Percentiles rank a stretch among this genome's conserved stretches.
These are phyloP conservation scores for Tetrahymena borealis DNA, from an alignment of 73 alveolate genomes.

Conservation along the genomic window DNA sequence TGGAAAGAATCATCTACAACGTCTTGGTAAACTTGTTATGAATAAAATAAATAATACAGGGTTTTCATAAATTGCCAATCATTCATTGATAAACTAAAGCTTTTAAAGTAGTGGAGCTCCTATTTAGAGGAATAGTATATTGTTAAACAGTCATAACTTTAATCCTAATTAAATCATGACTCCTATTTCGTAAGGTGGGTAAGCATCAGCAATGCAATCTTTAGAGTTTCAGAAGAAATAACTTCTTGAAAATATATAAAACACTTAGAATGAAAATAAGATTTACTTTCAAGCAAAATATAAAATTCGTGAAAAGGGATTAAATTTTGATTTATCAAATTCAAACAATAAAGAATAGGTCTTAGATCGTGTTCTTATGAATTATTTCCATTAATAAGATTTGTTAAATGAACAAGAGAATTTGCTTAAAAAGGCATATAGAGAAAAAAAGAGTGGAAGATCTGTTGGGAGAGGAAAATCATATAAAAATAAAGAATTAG, in stretches of 20 bases:
- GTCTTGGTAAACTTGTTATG: neutral
- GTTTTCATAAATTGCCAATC: neutral
- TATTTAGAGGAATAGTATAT: no score
- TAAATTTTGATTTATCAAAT: neutral
- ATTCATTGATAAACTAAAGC: neutral
- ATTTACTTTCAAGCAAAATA: neutral
- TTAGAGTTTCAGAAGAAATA: neutral
- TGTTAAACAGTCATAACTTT: no score
- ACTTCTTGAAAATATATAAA: neutral
- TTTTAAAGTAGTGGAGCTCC: neutral
- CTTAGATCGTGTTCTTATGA: neutral
- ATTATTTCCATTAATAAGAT: neutral
- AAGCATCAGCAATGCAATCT: neutral
- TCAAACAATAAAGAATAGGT: neutral
- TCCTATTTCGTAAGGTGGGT: neutral
- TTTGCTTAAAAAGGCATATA: neutral
- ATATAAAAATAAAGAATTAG: neutral
- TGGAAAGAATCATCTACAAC: neutral
- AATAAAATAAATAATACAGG: neutral
- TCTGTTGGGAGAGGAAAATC: neutral
- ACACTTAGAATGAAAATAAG: neutral
- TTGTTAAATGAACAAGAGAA: neutral
- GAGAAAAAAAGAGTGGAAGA: neutral
- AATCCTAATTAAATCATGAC: no score
- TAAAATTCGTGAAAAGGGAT: neutral